Evolutionary conservation across 495 filamentous ascomycete genomes (phyloP), one percentile per base, ranked within the genome.

Genomic region (Copromyces sp.): DNA sequence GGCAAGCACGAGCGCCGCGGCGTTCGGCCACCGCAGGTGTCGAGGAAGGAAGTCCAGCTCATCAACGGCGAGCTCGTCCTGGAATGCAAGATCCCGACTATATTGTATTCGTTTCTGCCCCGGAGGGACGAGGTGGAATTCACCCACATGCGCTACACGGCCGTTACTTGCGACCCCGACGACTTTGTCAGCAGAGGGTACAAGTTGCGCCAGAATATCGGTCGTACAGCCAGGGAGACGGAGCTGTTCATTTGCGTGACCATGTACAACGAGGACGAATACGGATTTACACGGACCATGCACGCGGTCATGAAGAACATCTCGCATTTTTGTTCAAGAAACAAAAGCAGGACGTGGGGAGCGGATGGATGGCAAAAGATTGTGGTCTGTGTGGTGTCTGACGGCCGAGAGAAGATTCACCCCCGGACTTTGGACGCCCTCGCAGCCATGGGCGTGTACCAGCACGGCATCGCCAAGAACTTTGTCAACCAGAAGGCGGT

Each of bases 91-190:
- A 98, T 99, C 69, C 96, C 96, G 1, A 98, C 96, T 0, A 99
- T 98, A 76, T 85, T 98, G 9, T 94, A 98, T 85, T 94, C 92
- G 77, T 98, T 98, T 81, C 84, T 98, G 68, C 96, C 96, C 0
- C 87, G 94, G 40, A 87, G 94, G 37, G 94, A 98, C 80, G 94
- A 97, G 74, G 88, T 93, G 68, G 96, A 99, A 81, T 99, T 98
- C 80, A 99, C 96, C 1, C 95, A 99, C 80, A 98, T 98, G 96
- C 92, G 96, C n/a, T 99, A 99, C 78, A 98, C 96, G 39, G 96
- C 96, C n/a, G 95, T 97, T 42, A 99, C 96, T 2, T 98, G 95
- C 78, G 96, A 99, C 79, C 96, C 96, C 0, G 94, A 98, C 79
- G 94, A 99, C 77, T 99, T 96, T 75, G 90, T 92, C 0, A 85